Conservation (phyloP, 345 rosid genomes). For the Capsella bursapastoris region DNA sequence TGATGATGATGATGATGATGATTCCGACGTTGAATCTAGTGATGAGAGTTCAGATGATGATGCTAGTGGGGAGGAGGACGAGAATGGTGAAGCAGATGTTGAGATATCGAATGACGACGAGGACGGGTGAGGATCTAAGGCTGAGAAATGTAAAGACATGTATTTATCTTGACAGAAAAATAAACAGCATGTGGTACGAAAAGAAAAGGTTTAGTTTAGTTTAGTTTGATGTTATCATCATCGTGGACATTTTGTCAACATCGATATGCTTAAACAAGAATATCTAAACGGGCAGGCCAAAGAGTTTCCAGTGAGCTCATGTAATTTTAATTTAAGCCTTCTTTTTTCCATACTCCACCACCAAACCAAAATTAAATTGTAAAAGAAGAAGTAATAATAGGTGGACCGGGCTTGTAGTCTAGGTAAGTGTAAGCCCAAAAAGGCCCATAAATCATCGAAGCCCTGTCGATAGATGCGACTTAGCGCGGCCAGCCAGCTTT, state of each 20-base stretch:
- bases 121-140: neutral
- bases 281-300: no score
- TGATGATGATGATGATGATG: slow-evolving; percentile 12
- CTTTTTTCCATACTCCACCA: no score
- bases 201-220: neutral
- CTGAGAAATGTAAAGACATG: neutral
- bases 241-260: neutral
- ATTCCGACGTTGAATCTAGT: slow-evolving; percentile 21
- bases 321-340: no score
- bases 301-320: no score
- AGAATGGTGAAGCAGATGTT: slow-evolving; percentile 18
- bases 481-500: neutral
- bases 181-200: neutral
- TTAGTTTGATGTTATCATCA: neutral
- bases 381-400: no score
- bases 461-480: neutral
- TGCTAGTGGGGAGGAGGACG: slow-evolving; percentile 36
- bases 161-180: neutral
- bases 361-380: no score
- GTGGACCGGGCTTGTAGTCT: neutral
- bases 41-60: slow-evolving; percentile 41
- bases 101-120: slow-evolving; percentile 22
- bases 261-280: neutral
- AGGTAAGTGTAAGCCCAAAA: neutral
- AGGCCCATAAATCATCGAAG: slow-evolving; percentile 3